A percentile compares a stretch with the other conserved stretches of the same genome.
phyloP scores from a whole-genome alignment of 2,329 filamentous ascomycete species.

The Pochonia chlamydosporia region DNA sequence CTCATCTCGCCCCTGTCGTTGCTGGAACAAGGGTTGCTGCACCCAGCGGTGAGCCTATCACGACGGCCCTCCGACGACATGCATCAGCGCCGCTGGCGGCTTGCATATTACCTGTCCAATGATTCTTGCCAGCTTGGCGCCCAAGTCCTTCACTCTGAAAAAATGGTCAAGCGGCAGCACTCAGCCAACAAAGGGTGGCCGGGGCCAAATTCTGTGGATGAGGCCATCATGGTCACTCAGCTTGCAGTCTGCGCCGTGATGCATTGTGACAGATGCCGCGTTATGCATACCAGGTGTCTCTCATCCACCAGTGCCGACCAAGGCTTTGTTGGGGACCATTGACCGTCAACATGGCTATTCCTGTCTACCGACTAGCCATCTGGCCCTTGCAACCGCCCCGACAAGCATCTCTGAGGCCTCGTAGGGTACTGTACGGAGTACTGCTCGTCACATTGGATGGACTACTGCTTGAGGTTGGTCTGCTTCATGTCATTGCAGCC shows the following conservation, averaged over 20 bases:
- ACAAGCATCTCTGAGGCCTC: neutral
- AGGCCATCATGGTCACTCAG: neutral
- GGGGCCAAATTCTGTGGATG: too few relatives aligned
- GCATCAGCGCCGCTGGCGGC: constrained; percentile 12
- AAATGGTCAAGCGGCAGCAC: neutral
- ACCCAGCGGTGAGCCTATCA: constrained; percentile 8
- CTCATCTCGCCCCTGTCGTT: constrained; percentile 1
- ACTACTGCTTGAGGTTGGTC: neutral
- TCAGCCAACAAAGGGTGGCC: neutral
- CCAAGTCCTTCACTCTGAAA: neutral
- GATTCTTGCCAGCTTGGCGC: constrained; percentile 12
- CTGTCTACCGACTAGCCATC: neutral
- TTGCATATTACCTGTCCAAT: constrained; percentile 14
- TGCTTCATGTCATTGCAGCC: neutral
- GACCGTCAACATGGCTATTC: neutral
- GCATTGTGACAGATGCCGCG: constrained; percentile 3
- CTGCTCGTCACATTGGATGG: constrained; percentile 1
- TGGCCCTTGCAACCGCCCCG: neutral
- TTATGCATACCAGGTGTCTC: constrained; percentile 2
- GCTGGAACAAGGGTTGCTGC: neutral
- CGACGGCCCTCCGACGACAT: constrained; percentile 3
- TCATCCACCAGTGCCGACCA: neutral
- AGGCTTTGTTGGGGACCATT: neutral
- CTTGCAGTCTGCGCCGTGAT: constrained; percentile 1
- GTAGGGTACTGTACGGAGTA: neutral